These are phyloP conservation scores for Melampsora americana DNA, from an alignment of 1,284 basidiomycete species.

Conservation along the genomic window DNA sequence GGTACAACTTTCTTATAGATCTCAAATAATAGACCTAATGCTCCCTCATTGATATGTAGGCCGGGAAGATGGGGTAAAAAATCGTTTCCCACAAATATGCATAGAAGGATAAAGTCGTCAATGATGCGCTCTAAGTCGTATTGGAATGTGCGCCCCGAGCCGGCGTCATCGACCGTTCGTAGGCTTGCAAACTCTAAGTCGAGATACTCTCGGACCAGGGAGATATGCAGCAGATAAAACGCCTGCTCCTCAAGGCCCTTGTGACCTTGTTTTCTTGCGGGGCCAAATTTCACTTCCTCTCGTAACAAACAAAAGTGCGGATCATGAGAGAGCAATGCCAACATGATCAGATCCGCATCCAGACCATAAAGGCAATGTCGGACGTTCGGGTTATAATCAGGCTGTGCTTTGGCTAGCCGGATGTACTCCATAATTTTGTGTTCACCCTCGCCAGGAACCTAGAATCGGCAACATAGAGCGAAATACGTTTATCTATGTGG, in stretches of 20 bases:
- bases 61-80: conserved; percentile 54
- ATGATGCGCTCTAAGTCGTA: conserved; percentile 54
- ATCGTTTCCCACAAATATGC: conserved; percentile 53
- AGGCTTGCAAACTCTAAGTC: conserved; percentile 53
- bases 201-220: conserved; percentile 54
- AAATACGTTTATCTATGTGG: neutral
- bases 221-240: conserved; percentile 52
- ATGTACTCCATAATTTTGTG: conserved; percentile 99
- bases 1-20: conserved; percentile 52
- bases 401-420: conserved; percentile 85
- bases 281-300: conserved; percentile 70
- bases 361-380: conserved; percentile 97
- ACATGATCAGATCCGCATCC: conserved; percentile 98
- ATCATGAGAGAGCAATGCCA: conserved; percentile 92
- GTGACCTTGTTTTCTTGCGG: neutral
- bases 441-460: conserved; percentile 91
- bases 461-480: neutral
- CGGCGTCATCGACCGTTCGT: neutral
- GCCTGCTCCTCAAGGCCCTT: conserved; percentile 13
- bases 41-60: conserved; percentile 55
- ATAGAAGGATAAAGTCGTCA: conserved; percentile 54
- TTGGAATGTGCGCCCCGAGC: conserved; percentile 46
- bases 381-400: conserved; percentile 85
- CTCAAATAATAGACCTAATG: conserved; percentile 52
- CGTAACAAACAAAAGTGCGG: conserved; percentile 96